These are phyloP conservation scores for Ceratocystis variospora DNA, from an alignment of 2,329 filamentous ascomycete genomes.

Conservation along the genomic window DNA sequence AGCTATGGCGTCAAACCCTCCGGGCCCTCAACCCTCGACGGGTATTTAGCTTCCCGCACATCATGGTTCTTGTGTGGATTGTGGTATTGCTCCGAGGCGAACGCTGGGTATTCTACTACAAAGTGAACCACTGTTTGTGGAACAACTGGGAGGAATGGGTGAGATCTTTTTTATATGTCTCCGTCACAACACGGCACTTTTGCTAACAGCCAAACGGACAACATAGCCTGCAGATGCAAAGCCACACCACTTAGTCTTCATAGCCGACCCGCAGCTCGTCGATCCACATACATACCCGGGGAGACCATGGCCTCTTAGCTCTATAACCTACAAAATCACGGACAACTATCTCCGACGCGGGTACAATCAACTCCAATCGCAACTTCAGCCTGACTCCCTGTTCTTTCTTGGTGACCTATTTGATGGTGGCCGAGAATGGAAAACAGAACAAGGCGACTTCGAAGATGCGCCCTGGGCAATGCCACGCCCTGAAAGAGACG, in stretches of 20 bases:
- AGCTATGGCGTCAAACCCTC: constrained; percentile 15
- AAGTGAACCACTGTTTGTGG: constrained; percentile 65
- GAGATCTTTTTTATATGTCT: constrained; percentile 24
- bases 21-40: constrained; percentile 37
- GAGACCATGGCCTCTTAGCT: constrained; percentile 47
- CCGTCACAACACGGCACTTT: constrained; percentile 9
- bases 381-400: constrained; percentile 70
- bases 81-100: constrained; percentile 74
- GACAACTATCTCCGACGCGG: constrained; percentile 81
- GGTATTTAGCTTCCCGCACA: constrained; percentile 50
- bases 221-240: constrained; percentile 57
- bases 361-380: constrained; percentile 62
- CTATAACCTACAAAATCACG: constrained; percentile 48
- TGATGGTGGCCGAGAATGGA: constrained; percentile 92
- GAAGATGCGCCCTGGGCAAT: constrained; percentile 46
- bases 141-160: constrained; percentile 88
- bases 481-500: constrained; percentile 38
- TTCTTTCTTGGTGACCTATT: constrained; percentile 92
- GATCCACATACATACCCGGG: constrained; percentile 92
- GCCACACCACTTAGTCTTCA: constrained; percentile 71
- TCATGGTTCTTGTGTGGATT: constrained; percentile 61
- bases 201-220: neutral
- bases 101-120: constrained; percentile 57
- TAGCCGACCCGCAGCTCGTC: constrained; percentile 84
- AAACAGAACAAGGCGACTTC: constrained; percentile 49